Evolutionary conservation across 768 basidiomycete species (phyloP), one percentile per base, ranked within the genome.

Genomic region (Glaciozyma martinii): DNA sequence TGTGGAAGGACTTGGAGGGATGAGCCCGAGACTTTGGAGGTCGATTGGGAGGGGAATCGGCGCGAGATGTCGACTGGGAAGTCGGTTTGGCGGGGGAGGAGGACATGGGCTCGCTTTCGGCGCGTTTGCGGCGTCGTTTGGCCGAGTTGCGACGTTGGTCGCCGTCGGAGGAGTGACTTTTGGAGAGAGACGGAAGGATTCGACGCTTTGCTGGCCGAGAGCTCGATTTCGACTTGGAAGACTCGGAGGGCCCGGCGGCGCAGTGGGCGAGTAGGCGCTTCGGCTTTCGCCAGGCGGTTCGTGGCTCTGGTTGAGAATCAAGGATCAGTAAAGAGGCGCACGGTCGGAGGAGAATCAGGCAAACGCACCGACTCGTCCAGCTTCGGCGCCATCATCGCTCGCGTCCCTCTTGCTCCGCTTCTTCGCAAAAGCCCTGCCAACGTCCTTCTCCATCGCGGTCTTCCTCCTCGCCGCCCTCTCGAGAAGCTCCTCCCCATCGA

Each of bases 391-490:
- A 13, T 19, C 16, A 33, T 54, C 53, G 27, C 53, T 30, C 18
- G 29, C 29, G 13, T 54, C 53, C 53, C 27, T 32, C 5, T 18
- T 53, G 46, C 16, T 30, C 29, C 46, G n/a, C 21, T 54, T 54
- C 49, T 46, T 29, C 15, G 52, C 49, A 29, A 61, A 25, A 1
- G 50, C 67, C 0, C 57, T 50, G 1, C 50, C 56, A 15, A 52
- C 46, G 15, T 54, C 61, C 19, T 37, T 52, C 54, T 30, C 15
- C n/a, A 25, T 52, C 47, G 27, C 5, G 21, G 63, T 62, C 43
- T 58, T 61, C 37, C 65, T 54, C 33, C 59, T 40, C 4, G 60
- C 68, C 33, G 64, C 65, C 27, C 68, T 23, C 57, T 62, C 65
- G 16, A 70, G 58, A 37, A 66, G 52, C 29, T 59, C 54, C 15